Evolutionary conservation across 345 rosid species (phyloP).

Genomic region (Citrus sp.): DNA sequence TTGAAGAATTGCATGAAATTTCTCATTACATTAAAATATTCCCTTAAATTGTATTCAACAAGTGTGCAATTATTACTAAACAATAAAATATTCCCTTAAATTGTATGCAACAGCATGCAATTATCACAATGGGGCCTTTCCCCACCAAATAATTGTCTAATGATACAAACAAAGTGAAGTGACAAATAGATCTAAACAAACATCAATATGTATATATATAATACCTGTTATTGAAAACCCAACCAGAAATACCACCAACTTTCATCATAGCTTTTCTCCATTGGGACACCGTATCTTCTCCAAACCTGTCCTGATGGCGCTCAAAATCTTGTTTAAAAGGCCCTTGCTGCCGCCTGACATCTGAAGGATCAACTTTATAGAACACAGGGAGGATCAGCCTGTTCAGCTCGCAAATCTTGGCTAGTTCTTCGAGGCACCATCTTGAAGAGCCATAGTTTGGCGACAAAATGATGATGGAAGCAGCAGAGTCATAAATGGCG

Average conservation of each 20-base stretch:
- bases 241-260: slow-evolving; percentile 42
- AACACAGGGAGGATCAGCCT: slow-evolving; percentile 49
- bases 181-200: neutral
- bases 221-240: slow-evolving; percentile 6
- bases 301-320: slow-evolving; percentile 19
- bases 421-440: slow-evolving; percentile 54
- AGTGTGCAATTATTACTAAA: neutral
- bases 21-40: neutral
- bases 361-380: slow-evolving; percentile 41
- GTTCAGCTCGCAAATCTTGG: slow-evolving; percentile 30
- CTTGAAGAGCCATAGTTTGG: slow-evolving; percentile 33
- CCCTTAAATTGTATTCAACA: neutral
- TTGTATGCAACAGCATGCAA: neutral
- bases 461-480: slow-evolving; percentile 39
- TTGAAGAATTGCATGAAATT: neutral
- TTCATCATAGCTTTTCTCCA: slow-evolving; percentile 46
- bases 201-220: neutral
- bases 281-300: slow-evolving; percentile 7
- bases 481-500: slow-evolving; percentile 54
- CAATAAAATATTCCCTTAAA: neutral
- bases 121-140: too few species aligned
- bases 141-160: neutral
- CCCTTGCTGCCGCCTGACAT: slow-evolving; percentile 39
- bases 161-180: neutral
- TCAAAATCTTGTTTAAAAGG: slow-evolving; percentile 34